These are phyloP conservation scores for Metschnikowia baotianmanensis DNA, from an alignment of 805 yeast species.

Conservation along the genomic window DNA sequence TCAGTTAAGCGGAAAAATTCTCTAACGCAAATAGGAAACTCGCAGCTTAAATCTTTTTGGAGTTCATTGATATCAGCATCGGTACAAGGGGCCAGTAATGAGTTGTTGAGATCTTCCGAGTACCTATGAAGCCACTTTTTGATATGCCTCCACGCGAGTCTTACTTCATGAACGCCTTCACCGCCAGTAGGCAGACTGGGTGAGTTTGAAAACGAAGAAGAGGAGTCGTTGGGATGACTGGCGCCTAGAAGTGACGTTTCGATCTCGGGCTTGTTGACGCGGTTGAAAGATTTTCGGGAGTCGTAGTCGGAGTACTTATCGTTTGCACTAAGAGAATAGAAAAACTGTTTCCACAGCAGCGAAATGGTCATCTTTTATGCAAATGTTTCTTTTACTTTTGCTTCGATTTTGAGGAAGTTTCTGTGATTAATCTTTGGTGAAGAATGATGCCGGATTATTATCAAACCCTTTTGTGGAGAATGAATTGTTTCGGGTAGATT, in stretches of 20 bases:
- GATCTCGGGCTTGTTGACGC: slow-evolving; percentile 41
- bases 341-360: slow-evolving; percentile 53
- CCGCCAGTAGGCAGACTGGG: slow-evolving; percentile 33
- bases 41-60: slow-evolving; percentile 74
- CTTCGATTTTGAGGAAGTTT: no score
- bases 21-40: slow-evolving; percentile 76
- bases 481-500: no score
- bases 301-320: slow-evolving; percentile 72
- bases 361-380: slow-evolving; percentile 20
- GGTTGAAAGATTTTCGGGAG: slow-evolving; percentile 44
- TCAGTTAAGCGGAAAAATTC: slow-evolving; percentile 82
- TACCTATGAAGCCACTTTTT: slow-evolving; percentile 78
- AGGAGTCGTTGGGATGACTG: slow-evolving; percentile 27
- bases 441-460: no score
- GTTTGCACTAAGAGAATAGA: slow-evolving; percentile 61
- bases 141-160: slow-evolving; percentile 85
- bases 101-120: slow-evolving; percentile 78
- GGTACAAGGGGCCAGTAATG: slow-evolving; percentile 77
- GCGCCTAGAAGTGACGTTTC: slow-evolving; percentile 30
- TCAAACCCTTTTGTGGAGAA: no score
- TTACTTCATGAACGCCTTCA: slow-evolving; percentile 72
- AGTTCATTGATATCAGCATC: slow-evolving; percentile 75
- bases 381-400: no score
- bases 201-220: slow-evolving; percentile 17
- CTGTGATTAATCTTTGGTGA: no score